Evolutionary conservation across 306 rosid species (phyloP).

Genomic region (Senna tora): DNA sequence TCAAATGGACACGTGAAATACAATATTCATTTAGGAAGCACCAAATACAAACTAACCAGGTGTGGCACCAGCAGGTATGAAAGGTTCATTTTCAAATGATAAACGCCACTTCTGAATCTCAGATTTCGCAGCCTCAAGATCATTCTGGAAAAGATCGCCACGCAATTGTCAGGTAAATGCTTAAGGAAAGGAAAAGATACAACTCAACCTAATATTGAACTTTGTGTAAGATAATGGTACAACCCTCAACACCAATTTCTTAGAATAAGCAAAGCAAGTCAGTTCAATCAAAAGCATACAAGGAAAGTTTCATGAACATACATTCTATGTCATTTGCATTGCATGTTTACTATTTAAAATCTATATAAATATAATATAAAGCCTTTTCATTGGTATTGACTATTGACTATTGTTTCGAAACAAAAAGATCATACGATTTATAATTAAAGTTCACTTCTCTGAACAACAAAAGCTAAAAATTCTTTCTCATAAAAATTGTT

Average conservation of each 20-base stretch:
- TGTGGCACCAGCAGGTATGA: slow-evolving; percentile 67
- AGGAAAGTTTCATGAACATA: background rate
- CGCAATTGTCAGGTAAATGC: slow-evolving; percentile 12
- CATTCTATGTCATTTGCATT: background rate
- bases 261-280: slow-evolving; percentile 27
- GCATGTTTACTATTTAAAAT: background rate
- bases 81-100: slow-evolving; percentile 72
- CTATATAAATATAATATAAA: background rate
- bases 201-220: slow-evolving; percentile 12
- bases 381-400: background rate
- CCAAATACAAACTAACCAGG: slow-evolving; percentile 62
- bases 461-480: slow-evolving; percentile 15
- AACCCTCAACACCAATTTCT: slow-evolving; percentile 12
- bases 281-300: slow-evolving; percentile 3
- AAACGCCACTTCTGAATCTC: slow-evolving; percentile 83
- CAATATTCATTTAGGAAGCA: slow-evolving; percentile 9
- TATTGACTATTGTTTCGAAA: slow-evolving; percentile 11
- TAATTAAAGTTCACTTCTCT: background rate
- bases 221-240: background rate
- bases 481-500: background rate
- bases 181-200: slow-evolving; percentile 13
- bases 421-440: slow-evolving; percentile 16
- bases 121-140: slow-evolving; percentile 73
- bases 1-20: background rate
- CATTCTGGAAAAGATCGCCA: slow-evolving; percentile 55